phyloP scores from a whole-genome alignment of 495 filamentous ascomycete genomes.

The Penicillium nucicola region DNA sequence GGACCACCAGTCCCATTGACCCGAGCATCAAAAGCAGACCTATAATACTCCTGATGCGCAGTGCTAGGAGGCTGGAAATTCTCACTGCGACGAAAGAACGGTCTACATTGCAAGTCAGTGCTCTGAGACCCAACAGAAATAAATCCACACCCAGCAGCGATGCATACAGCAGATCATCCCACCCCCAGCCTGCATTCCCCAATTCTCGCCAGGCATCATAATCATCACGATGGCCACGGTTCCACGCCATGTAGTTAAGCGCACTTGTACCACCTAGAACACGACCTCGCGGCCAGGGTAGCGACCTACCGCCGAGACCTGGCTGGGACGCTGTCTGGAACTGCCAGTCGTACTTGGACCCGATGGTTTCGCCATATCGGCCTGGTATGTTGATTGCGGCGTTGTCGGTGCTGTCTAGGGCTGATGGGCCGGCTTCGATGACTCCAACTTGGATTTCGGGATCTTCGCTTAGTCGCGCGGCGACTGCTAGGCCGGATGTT shows the following conservation, averaged over 20 bases:
- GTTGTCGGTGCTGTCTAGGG: conserved; percentile 24
- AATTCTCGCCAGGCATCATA: conserved; percentile 21
- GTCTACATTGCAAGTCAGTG: background rate
- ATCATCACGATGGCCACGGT: conserved; percentile 43
- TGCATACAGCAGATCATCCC: conserved; percentile 15
- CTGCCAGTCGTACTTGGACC: conserved; percentile 42
- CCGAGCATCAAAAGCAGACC: conserved; percentile 22
- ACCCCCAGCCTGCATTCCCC: conserved; percentile 13
- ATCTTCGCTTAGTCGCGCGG: conserved; percentile 47
- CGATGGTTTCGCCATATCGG: conserved; percentile 38
- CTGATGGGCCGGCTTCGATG: conserved; percentile 44
- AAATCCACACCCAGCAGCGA: too few species aligned
- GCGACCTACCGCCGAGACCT: conserved; percentile 27
- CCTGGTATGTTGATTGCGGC: conserved; percentile 41
- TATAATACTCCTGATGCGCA: conserved; percentile 26
- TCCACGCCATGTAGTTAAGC: conserved; percentile 51
- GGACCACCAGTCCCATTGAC: conserved; percentile 42
- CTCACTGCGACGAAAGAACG: conserved; percentile 29
- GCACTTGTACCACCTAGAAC: conserved; percentile 43
- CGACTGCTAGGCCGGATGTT: conserved; percentile 33
- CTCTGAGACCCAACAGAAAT: background rate
- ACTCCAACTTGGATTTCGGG: conserved; percentile 38
- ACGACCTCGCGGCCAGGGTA: conserved; percentile 36
- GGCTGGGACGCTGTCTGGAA: conserved; percentile 39
- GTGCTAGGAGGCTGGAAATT: conserved; percentile 40